These are phyloP conservation scores for Daldinia grandis DNA, from an alignment of 495 filamentous ascomycete genomes.

Conservation along the genomic window DNA sequence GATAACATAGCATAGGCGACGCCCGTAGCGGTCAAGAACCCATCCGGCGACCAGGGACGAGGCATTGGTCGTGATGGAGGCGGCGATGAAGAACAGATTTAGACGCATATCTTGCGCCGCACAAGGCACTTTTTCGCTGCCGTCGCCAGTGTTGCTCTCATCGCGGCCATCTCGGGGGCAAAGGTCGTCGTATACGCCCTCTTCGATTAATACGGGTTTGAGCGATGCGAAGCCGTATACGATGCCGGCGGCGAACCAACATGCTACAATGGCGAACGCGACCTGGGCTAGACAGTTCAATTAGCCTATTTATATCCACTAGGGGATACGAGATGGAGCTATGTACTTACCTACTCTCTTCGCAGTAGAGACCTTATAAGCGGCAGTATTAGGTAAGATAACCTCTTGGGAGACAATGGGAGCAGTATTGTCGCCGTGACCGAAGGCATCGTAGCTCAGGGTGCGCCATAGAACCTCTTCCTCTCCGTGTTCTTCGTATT, in stretches of 20 bases:
- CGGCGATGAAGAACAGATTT: conserved; percentile 75
- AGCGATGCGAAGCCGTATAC: conserved; percentile 80
- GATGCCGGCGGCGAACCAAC: conserved; percentile 71
- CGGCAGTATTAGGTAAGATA: conserved; percentile 46
- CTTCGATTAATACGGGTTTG: conserved; percentile 72
- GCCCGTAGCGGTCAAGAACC: conserved; percentile 71
- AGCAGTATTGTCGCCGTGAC: conserved; percentile 17
- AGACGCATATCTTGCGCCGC: conserved; percentile 72
- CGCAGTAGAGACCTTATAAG: conserved; percentile 62
- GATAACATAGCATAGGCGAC: conserved; percentile 65
- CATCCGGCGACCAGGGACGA: conserved; percentile 72
- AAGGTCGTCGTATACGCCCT: conserved; percentile 69
- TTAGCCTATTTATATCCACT: background rate
- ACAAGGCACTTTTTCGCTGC: conserved; percentile 59
- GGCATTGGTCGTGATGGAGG: conserved; percentile 73
- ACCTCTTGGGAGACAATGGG: conserved; percentile 3
- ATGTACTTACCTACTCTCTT: conserved; percentile 62
- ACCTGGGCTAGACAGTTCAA: conserved; percentile 62
- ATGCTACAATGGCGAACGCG: conserved; percentile 64
- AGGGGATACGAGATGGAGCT: background rate
- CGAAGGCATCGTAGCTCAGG: conserved; percentile 39
- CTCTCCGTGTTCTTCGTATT: conserved; percentile 25
- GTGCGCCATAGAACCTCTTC: conserved; percentile 40
- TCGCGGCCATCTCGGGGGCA: conserved; percentile 60
- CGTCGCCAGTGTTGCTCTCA: conserved; percentile 39